Base-by-base conservation (phyloP, 2,329 filamentous ascomycete genomes). In the Neoascochyta sp. region DNA sequence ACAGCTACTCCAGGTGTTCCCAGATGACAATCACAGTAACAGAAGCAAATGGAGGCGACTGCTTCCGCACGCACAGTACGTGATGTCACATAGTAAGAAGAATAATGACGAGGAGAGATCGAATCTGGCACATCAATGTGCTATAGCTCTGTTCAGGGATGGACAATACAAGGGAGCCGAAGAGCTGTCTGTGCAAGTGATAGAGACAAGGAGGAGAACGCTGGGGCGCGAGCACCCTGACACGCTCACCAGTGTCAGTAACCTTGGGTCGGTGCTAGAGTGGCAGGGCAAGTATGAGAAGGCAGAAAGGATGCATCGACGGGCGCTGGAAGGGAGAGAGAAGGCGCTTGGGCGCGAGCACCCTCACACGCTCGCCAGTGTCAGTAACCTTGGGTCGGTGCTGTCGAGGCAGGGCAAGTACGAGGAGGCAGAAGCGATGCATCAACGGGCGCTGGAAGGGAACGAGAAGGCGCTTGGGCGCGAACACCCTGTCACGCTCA, bases 41-140 rank as follows among this genome's bases (percentile, higher is more conserved):
- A 45, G 41, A 37, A 50, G 43, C 23, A 49, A 44, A 15, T 49
- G 36, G 47, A 49, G 40, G 32, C 36, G 37, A 34, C 27, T 45
- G 13, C 37, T 50, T 22, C 39, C 36, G 9, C 41, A 47, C 41
- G 36, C 36, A 9, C 18, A 39, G 29, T 45, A 40, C 19, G 31
- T 29, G 35, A 27, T 49, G 20, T 42, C 34, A 18, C 24, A 41
- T 29, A 39, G 23, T 27, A 12, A 12, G 7, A 9, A 30, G 13
- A 1, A 43, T 14, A 29, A 44, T 2, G 20, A 30, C 13, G 12
- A 19, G 7, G 35, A 35, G 12, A 43, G 30, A 21, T 12, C 34
- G 16, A 11, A 15, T 1, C 35, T 44, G 9, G 16, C 19, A 33
- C 27, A 22, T 11, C 43, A 39, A 23, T 47, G 28, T 39, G 45